Evolutionary conservation across 306 rosid species (phyloP).

Genomic region (Cercis canadensis): DNA sequence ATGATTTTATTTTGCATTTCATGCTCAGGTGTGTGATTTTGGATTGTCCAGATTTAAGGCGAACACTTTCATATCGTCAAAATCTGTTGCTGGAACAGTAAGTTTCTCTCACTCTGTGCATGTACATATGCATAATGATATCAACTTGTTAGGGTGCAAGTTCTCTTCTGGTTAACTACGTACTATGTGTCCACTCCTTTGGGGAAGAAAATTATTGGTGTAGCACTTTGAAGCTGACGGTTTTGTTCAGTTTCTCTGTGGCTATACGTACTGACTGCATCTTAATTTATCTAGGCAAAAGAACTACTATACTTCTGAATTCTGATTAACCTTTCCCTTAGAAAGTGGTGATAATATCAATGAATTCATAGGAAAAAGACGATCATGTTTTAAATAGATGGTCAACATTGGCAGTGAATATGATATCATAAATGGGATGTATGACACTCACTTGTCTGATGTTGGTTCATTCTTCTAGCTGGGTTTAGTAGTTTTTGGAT

Average conservation of each 20-base stretch:
- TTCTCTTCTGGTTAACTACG: no score
- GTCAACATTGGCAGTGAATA: no score
- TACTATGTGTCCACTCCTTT: no score
- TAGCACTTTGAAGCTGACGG: no score
- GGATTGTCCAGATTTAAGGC: conserved; percentile 98
- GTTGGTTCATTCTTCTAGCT: conserved; percentile 4
- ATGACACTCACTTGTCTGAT: conserved; percentile 8
- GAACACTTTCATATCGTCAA: conserved; percentile 88
- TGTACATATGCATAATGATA: conserved; percentile 11
- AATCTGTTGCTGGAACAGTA: conserved; percentile 98
- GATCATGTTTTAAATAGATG: neutral
- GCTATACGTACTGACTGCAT: no score
- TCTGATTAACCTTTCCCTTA: conserved; percentile 4
- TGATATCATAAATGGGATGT: neutral
- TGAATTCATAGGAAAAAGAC: neutral
- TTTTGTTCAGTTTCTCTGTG: no score
- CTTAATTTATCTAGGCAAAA: no score
- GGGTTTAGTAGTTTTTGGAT: conserved; percentile 4
- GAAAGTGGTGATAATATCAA: conserved; percentile 13
- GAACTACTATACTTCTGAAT: no score
- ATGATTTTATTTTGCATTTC: conserved; percentile 32
- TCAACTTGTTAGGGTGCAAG: conserved; percentile 8
- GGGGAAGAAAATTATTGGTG: no score
- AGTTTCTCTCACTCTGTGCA: conserved; percentile 36
- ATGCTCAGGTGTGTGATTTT: conserved; percentile 83